These are phyloP conservation scores for Dalbergia cochinchinensis DNA, from an alignment of 306 rosid species.

Conservation along the genomic window DNA sequence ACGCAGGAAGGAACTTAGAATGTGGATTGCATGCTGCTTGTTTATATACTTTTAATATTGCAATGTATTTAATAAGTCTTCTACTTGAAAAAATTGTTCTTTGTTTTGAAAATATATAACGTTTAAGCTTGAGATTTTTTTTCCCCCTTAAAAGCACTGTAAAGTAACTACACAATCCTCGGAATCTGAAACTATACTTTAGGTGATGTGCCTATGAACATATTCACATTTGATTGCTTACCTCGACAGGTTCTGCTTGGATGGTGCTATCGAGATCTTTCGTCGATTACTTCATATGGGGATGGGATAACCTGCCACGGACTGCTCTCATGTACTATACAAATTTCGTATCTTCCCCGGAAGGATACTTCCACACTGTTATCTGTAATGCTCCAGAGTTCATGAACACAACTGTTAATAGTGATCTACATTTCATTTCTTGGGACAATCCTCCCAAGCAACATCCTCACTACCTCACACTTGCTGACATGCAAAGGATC, in stretches of 20 bases:
- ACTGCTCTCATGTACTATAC: slow-evolving; percentile 85
- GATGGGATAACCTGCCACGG: slow-evolving; percentile 96
- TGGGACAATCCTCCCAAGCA: slow-evolving; percentile 98
- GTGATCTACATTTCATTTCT: slow-evolving; percentile 84
- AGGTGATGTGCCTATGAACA: slow-evolving; percentile 3
- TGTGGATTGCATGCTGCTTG: slow-evolving; percentile 32
- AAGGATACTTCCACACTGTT: slow-evolving; percentile 92
- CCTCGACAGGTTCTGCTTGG: slow-evolving; percentile 83
- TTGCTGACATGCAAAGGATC: slow-evolving; percentile 65
- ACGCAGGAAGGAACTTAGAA: slow-evolving; percentile 5
- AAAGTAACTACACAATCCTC: background rate
- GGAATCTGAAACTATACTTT: background rate
- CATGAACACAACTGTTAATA: slow-evolving; percentile 84
- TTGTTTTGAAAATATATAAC: background rate
- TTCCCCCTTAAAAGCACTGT: background rate
- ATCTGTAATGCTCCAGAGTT: slow-evolving; percentile 85
- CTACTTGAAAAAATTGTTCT: slow-evolving; percentile 5
- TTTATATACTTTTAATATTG: background rate
- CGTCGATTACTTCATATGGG: slow-evolving; percentile 88
- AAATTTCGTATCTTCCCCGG: slow-evolving; percentile 88
- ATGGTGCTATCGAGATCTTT: slow-evolving; percentile 88
- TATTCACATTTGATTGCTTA: slow-evolving; percentile 13
- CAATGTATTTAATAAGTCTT: background rate
- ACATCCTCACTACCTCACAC: slow-evolving; percentile 83
- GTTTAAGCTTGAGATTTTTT: background rate